Conservation (phyloP, 306 rosid genomes). For the Dryas drummondii region DNA sequence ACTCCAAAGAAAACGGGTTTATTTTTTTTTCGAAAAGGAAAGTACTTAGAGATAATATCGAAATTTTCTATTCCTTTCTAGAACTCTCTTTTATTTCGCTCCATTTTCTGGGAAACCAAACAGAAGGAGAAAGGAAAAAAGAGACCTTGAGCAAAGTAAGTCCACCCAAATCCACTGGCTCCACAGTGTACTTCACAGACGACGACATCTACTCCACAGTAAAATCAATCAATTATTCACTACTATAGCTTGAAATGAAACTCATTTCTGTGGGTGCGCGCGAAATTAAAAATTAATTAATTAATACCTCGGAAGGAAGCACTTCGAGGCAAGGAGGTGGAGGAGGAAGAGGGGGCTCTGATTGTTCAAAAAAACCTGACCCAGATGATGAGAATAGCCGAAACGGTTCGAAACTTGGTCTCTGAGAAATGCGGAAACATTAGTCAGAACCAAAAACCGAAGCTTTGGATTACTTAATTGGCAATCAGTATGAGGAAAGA, state of each 20-base stretch:
- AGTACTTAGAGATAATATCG: neutral
- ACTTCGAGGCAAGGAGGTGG: conserved; percentile 79
- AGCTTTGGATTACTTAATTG: neutral
- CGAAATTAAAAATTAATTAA: neutral
- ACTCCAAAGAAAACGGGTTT: no score
- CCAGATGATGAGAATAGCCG: conserved; percentile 59
- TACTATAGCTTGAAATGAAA: conserved; percentile 14
- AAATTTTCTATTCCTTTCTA: neutral
- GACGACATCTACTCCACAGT: conserved; percentile 36
- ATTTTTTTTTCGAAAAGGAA: neutral
- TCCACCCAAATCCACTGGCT: conserved; percentile 58
- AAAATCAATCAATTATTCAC: neutral
- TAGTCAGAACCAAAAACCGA: neutral
- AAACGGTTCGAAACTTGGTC: conserved; percentile 47
- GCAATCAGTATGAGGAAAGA: neutral
- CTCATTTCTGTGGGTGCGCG: neutral
- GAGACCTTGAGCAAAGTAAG: conserved; percentile 75
- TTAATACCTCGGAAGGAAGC: conserved; percentile 56
- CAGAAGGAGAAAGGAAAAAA: neutral
- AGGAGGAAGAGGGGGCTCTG: conserved; percentile 44
- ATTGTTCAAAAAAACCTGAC: conserved; percentile 48
- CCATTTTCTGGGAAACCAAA: neutral
- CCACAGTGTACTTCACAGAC: conserved; percentile 43
- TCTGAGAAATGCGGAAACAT: conserved; percentile 23
- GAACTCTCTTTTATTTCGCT: neutral